Conservation (phyloP, 1,284 basidiomycete genomes). For the Heliocybe sulcata region DNA sequence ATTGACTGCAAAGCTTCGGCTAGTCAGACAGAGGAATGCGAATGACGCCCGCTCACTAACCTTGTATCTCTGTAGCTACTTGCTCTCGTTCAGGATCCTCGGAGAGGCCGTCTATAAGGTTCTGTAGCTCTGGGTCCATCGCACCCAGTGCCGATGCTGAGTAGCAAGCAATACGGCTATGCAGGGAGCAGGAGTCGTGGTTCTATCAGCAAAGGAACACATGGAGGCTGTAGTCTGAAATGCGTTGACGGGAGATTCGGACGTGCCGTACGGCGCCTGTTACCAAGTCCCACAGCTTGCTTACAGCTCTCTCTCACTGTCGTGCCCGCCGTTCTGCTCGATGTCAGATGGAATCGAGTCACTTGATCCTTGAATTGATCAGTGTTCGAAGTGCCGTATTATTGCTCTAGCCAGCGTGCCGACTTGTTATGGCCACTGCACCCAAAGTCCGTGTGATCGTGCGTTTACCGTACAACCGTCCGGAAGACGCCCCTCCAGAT, state of each 20-base stretch:
- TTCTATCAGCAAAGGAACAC: background rate
- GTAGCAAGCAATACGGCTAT: background rate
- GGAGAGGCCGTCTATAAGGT: slow-evolving; percentile 39
- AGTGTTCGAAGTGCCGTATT: background rate
- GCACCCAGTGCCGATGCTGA: background rate
- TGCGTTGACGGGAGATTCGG: background rate
- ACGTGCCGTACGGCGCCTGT: background rate
- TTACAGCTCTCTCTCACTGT: background rate
- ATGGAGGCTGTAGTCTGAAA: background rate
- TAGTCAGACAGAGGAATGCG: slow-evolving; percentile 12
- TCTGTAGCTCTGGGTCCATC: slow-evolving; percentile 22
- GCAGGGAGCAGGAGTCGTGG: background rate
- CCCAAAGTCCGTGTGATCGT: slow-evolving; percentile 61
- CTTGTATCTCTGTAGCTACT: slow-evolving; percentile 62
- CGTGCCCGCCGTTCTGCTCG: background rate
- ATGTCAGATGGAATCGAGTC: too few relatives aligned
- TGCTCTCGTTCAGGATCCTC: slow-evolving; percentile 43
- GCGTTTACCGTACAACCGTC: slow-evolving; percentile 67
- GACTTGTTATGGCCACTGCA: slow-evolving; percentile 7
- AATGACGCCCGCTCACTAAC: slow-evolving; percentile 31
- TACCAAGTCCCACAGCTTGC: background rate
- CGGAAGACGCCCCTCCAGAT: slow-evolving; percentile 53
- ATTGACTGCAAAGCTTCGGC: slow-evolving; percentile 72
- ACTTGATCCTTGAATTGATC: too few relatives aligned
- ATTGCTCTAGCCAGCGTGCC: background rate